Base-by-base conservation (phyloP, 495 filamentous ascomycete genomes). In the Chaetomium fimeti region DNA sequence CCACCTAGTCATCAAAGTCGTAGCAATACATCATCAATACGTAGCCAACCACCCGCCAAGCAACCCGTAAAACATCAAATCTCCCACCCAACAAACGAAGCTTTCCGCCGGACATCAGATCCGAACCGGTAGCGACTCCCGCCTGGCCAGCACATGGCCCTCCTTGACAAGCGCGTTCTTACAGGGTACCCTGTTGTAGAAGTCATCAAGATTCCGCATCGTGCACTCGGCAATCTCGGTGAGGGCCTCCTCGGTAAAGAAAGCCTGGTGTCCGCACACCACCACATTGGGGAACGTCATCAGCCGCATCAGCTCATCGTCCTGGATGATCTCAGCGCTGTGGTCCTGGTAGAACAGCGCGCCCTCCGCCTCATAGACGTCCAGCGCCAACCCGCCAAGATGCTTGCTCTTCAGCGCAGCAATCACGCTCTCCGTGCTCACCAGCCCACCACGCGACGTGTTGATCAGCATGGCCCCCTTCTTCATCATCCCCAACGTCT, bases 281-380 rank as follows among this genome's bases (percentile, higher is more conserved):
- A 90, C 68, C 7, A 89, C 88, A 63, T 90, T 90, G 52, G 83
- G 88, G 66, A 90, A 90, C 1, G 87, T 88, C 72, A 87, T 83
- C 62, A 90, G 69, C n/a, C 88, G 82, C 81, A 83, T 84, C 40
- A 90, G 70, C 53, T 84, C 80, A 68, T 90, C 88, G 66, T 90
- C 88, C 47, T 89, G 76, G 68, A 90, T 88, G 66, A 90, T 87
- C 62, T 88, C 84, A 12, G 79, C 80, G 16, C 83, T 87, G 62
- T 87, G 85, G 64, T 90, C 87, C 58, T 83, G 79, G 65, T 88
- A 90, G 69, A 90, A 90, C 27, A 83, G 72, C 59, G 79, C 58
- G 65, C 79, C 72, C 63, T 86, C 84, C 6, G 74, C 75, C 65
- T 86, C 84, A 62, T 85, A 86, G 47, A 86, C 84, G 64, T 86